phyloP scores from a whole-genome alignment of 441 rosid species.

The Codiaeum variegatum region DNA sequence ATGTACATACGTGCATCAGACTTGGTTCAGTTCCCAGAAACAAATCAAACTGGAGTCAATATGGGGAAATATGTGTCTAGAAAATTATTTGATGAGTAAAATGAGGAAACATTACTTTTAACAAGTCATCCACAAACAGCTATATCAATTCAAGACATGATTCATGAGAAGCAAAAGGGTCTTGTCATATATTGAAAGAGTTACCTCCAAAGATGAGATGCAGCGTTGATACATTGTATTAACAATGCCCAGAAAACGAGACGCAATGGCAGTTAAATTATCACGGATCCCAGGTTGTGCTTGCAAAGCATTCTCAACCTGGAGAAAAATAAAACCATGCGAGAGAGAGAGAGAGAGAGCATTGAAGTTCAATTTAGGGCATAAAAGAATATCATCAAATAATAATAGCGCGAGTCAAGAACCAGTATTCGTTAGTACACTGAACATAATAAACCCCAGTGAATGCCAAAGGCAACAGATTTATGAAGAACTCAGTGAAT shows the following conservation, averaged over 20 bases:
- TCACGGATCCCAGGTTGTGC: slow-evolving; percentile 58
- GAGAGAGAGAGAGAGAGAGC: neutral
- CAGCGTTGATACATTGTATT: slow-evolving; percentile 90
- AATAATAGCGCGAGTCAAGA: neutral
- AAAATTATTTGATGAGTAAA: neutral
- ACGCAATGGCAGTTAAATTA: slow-evolving; percentile 44
- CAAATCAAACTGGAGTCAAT: neutral
- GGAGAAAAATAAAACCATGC: slow-evolving; percentile 22
- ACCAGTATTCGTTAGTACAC: neutral
- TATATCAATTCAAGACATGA: neutral
- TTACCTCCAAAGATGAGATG: slow-evolving; percentile 79
- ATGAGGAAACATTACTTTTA: neutral
- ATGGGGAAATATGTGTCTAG: neutral
- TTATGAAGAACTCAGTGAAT: neutral
- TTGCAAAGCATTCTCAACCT: slow-evolving; percentile 80
- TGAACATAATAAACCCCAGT: neutral
- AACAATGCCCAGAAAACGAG: slow-evolving; percentile 71
- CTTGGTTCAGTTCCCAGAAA: neutral
- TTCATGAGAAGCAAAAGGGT: neutral
- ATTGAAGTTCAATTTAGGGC: neutral
- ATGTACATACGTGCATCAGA: neutral
- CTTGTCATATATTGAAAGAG: neutral
- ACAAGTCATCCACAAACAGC: neutral
- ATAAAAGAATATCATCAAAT: neutral
- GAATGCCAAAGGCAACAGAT: neutral